Conservation (phyloP, 2,329 filamentous ascomycete genomes). For the Dactylellina haptotyla region DNA sequence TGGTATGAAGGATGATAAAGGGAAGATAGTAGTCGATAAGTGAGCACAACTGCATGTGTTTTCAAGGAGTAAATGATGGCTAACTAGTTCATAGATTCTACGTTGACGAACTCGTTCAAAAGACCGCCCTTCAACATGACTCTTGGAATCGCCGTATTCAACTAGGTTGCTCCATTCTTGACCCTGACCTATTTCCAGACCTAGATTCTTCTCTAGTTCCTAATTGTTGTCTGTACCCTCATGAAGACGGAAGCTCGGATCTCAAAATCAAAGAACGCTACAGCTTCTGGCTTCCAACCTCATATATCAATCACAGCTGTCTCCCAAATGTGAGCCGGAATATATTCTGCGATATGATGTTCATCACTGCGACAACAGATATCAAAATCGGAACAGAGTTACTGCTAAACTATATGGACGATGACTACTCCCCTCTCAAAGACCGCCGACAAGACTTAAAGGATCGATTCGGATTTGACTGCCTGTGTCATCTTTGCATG, state of each 20-base stretch:
- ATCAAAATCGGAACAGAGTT: constrained; percentile 20
- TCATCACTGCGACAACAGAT: constrained; percentile 19
- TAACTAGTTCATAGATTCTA: constrained; percentile 25
- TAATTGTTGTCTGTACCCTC: too few relatives aligned
- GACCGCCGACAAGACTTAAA: constrained; percentile 4
- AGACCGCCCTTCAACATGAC: constrained; percentile 23
- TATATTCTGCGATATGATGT: constrained; percentile 30
- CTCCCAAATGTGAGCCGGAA: constrained; percentile 29
- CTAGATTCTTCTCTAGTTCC: not conserved
- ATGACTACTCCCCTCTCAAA: constrained; percentile 18
- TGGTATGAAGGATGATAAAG: constrained; percentile 9
- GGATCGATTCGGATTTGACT: constrained; percentile 15
- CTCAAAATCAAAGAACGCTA: not conserved
- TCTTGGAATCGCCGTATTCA: constrained; percentile 3
- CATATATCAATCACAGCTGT: constrained; percentile 46
- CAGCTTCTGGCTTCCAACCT: constrained; percentile 32
- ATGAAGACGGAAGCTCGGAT: not conserved
- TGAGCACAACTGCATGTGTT: not conserved
- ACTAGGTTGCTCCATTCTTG: constrained; percentile 1
- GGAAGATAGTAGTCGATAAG: constrained; percentile 16
- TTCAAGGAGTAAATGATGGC: not conserved
- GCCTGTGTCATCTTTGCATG: constrained; percentile 20
- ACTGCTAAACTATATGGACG: constrained; percentile 39
- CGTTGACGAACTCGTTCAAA: constrained; percentile 27
- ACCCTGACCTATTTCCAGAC: constrained; percentile 18